Conservation (phyloP, 2,329 filamentous ascomycete species). For the Diaporthe sp. region DNA sequence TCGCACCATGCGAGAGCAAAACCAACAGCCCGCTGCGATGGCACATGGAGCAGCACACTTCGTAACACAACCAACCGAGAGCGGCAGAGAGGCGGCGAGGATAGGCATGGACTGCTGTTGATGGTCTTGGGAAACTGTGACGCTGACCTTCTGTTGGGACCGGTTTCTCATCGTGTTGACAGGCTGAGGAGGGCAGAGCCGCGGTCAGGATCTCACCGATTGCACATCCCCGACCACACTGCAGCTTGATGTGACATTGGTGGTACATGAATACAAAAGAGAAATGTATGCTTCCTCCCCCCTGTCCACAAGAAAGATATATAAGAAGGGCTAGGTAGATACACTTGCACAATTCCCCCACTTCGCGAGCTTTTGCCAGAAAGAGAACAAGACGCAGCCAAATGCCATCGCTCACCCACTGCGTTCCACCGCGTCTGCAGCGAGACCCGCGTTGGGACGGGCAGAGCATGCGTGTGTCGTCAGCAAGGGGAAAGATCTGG, state of each 20-base stretch:
- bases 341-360: not conserved
- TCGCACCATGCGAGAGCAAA: not conserved
- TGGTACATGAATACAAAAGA: conserved; percentile 38
- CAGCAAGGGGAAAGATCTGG: not conserved
- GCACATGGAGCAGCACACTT: not conserved
- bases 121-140: not conserved
- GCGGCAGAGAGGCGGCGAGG: not conserved
- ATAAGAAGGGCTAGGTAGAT: conserved; percentile 27
- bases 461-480: not conserved
- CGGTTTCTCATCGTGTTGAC: not conserved
- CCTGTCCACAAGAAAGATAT: conserved; percentile 4
- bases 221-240: not conserved
- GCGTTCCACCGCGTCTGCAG: conserved; percentile 9
- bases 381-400: not conserved
- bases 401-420: not conserved
- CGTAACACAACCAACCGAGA: not conserved
- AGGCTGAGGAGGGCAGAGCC: not conserved
- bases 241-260: conserved; percentile 27
- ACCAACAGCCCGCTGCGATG: not conserved
- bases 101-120: not conserved
- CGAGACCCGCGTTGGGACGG: not conserved
- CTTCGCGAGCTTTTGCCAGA: not conserved
- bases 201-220: conserved; percentile 2
- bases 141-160: not conserved
- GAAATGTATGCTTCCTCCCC: not conserved